These are phyloP conservation scores for Paecilomyces niveus DNA, from an alignment of 2,329 filamentous ascomycete species.

Conservation along the genomic window DNA sequence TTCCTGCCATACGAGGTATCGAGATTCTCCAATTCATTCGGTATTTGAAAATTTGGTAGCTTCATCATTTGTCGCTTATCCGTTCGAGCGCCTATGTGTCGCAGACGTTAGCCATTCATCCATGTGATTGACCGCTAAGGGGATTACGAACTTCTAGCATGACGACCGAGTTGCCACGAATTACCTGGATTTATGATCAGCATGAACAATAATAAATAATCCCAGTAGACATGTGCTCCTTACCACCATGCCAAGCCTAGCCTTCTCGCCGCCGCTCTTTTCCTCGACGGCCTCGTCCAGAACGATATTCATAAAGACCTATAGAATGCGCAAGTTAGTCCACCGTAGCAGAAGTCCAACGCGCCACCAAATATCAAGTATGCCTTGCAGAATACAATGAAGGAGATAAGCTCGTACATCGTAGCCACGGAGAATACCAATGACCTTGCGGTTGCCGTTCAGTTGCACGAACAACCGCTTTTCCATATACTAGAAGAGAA, in stretches of 20 bases:
- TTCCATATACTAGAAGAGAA: conserved; percentile 75
- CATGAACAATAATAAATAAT: neutral
- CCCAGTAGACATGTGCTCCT: conserved; percentile 28
- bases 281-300: conserved; percentile 95
- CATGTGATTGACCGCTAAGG: neutral
- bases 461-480: conserved; percentile 97
- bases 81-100: conserved; percentile 31
- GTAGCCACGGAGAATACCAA: conserved; percentile 88
- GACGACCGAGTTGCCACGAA: conserved; percentile 95
- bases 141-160: conserved; percentile 70
- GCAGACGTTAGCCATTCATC: neutral
- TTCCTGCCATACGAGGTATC: conserved; percentile 4
- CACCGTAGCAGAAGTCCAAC: neutral
- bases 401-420: conserved; percentile 59
- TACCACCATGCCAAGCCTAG: conserved; percentile 86
- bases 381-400: neutral
- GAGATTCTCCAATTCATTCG: neutral
- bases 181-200: conserved; percentile 54
- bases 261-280: conserved; percentile 85
- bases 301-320: conserved; percentile 98
- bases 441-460: conserved; percentile 95
- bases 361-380: neutral
- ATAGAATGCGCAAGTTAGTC: conserved; percentile 2
- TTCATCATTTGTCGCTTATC: conserved; percentile 34
- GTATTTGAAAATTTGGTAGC: neutral